Evolutionary conservation across 2,329 filamentous ascomycete genomes (phyloP), one percentile per base, ranked within the genome.

Genomic region (Stromatinia cepivora): DNA sequence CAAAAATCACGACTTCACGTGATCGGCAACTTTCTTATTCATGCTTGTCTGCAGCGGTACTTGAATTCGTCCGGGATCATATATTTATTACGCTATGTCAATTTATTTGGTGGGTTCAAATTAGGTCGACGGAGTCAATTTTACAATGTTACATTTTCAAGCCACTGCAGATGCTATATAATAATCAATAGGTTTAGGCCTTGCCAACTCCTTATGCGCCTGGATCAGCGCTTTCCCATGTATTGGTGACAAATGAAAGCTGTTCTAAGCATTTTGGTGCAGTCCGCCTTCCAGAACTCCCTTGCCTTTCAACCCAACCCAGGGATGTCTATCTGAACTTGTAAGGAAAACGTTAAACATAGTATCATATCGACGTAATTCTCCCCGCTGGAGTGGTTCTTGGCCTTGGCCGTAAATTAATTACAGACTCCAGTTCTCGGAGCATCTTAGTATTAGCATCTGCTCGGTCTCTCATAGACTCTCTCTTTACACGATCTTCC

Each of bases 361-460:
- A 46, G 39, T 42, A 54, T 72, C 75, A 79, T 77, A 79, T 74
- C 73, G 77, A 78, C 72, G 78, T 78, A 46, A 78, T 75, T 70
- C 77, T 73, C 66, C 75, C 72, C 15, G 70, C 70, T 13, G 70
- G 67, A 59, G 73, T 72, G 46, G 73, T 73, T 69, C 73, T 77
- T 34, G 75, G 71, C 54, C 73, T 79, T 25, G 84, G 83, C 70
- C 84, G 79, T 74, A 87, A 80, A 74, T 86, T 87, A 78, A 98
- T 96, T 71, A 99, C 88, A 73, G 92, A 94, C 82, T 97, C 93
- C 70, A 99, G 84, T 81, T 99, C 95, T 72, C 91, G 89, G 72
- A 99, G 85, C 92, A 99, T 97, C 75, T 91, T 92, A 56, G 89
- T 92, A 72, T 89, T 96, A 15, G 92, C 91, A 72, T 97, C 93